A percentile compares a stretch with the other conserved stretches of the same genome.
These are phyloP conservation scores for Thelonectria discophora DNA, from an alignment of 2,329 filamentous ascomycete genomes.

Conservation along the genomic window DNA sequence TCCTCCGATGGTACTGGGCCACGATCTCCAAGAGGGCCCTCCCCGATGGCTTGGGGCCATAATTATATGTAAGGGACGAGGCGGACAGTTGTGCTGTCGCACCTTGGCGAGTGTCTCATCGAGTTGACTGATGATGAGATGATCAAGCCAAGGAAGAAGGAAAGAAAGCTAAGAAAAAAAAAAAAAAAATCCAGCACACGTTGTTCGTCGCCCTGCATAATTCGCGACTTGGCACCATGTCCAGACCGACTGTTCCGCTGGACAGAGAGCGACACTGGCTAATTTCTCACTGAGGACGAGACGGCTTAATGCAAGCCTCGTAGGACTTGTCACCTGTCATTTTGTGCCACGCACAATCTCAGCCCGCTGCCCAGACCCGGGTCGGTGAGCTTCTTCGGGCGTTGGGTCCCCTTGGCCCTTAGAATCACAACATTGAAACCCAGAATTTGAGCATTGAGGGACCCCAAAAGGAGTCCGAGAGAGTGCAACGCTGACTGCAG, in stretches of 20 bases:
- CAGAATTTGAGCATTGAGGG: neutral
- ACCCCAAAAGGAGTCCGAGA: conserved; percentile 4
- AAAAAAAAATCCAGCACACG: neutral
- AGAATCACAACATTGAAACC: conserved; percentile 3
- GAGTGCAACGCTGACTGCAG: conserved; percentile 31
- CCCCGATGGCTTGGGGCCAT: neutral
- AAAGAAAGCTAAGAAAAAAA: neutral
- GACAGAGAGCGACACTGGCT: neutral
- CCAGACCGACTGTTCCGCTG: conserved; percentile 2
- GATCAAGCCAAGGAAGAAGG: neutral
- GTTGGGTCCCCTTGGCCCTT: neutral
- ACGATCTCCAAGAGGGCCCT: neutral
- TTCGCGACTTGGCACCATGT: neutral
- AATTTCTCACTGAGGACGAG: neutral
- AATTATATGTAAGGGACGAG: neutral
- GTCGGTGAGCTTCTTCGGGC: neutral
- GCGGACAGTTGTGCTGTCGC: neutral
- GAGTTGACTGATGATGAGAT: neutral
- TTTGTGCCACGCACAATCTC: conserved; percentile 15
- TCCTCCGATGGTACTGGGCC: neutral
- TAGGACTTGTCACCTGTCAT: neutral
- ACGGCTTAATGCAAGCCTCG: neutral
- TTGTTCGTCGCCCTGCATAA: neutral
- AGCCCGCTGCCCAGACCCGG: neutral
- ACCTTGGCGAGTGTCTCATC: neutral